These are phyloP conservation scores for Neckera pumila DNA, from an alignment of 225 moss, liverwort and hornwort species.

Conservation along the genomic window DNA sequence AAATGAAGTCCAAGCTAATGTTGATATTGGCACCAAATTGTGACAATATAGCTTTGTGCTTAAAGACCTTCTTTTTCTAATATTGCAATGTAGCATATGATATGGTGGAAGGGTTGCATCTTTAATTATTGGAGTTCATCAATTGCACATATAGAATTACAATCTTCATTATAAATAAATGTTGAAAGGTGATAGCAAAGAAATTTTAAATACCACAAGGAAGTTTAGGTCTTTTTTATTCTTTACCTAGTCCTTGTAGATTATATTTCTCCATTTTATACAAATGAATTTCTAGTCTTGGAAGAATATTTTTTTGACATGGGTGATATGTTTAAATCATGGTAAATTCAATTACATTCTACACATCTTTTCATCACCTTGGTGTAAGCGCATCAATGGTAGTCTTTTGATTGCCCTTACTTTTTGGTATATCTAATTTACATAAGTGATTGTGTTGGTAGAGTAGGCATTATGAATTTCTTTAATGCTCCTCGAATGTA, in stretches of 20 bases:
- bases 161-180: background rate
- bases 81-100: background rate
- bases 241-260: background rate
- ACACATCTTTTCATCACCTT: background rate
- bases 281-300: background rate
- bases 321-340: background rate
- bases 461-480: background rate
- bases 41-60: background rate
- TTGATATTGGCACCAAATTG: fast-evolving
- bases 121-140: background rate
- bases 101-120: background rate
- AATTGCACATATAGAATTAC: background rate
- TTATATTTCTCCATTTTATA: background rate
- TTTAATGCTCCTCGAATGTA: background rate
- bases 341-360: background rate
- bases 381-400: background rate
- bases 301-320: background rate
- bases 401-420: background rate
- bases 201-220: fast-evolving
- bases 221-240: background rate
- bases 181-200: background rate
- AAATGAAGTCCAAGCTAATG: background rate
- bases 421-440: background rate
- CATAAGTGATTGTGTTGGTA: too few relatives aligned
- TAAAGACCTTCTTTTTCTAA: background rate